Evolutionary conservation across 805 yeast genomes (phyloP).

Genomic region (Wickerhamiella shivajii): DNA sequence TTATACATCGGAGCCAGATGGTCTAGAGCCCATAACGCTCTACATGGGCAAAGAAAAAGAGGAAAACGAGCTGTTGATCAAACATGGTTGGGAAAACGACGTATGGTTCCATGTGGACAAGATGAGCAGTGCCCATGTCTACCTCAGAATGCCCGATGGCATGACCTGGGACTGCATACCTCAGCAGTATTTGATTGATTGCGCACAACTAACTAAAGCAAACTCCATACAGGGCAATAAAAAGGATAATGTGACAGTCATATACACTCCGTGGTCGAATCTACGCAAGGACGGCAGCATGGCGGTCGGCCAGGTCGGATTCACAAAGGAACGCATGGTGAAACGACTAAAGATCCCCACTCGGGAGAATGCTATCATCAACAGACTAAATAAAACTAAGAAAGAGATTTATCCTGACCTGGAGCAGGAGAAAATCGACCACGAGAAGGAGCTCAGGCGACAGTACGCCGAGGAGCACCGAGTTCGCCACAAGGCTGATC

Average conservation of each 20-base stretch:
- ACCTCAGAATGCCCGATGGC: conserved; percentile 42
- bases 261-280: conserved; percentile 64
- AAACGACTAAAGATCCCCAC: conserved; percentile 38
- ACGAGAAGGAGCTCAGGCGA: conserved; percentile 26
- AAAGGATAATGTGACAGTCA: conserved; percentile 45
- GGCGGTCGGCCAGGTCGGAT: conserved; percentile 71
- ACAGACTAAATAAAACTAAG: conserved; percentile 50
- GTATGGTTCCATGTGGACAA: conserved; percentile 72
- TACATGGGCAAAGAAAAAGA: conserved; percentile 64
- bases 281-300: conserved; percentile 50
- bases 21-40: conserved; percentile 17
- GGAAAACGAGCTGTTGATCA: conserved; percentile 50
- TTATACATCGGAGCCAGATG: not conserved
- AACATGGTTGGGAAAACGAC: conserved; percentile 49
- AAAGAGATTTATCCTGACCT: conserved; percentile 39
- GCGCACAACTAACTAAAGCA: conserved; percentile 62
- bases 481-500: conserved; percentile 29
- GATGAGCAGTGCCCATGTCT: conserved; percentile 63
- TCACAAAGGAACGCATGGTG: conserved; percentile 42
- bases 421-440: conserved; percentile 28
- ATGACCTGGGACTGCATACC: conserved; percentile 37
- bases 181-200: conserved; percentile 36
- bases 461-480: conserved; percentile 24
- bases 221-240: conserved; percentile 68
- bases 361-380: conserved; percentile 44